Evolutionary conservation across 2,329 filamentous ascomycete species (phyloP), one percentile per base, ranked within the genome.

Genomic region (Endothia cerciana): DNA sequence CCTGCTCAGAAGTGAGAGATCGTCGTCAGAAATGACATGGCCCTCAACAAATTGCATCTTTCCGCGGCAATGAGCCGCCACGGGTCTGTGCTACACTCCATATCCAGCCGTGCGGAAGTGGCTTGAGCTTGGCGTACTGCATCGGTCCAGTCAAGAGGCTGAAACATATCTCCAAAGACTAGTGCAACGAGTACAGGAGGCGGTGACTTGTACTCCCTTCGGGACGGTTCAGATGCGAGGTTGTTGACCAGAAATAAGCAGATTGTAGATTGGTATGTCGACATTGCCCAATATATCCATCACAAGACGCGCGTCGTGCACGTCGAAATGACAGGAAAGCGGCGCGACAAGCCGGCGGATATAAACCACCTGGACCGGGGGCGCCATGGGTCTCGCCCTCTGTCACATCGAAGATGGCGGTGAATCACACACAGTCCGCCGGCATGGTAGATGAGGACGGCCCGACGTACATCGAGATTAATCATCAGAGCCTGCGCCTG

Each of bases 1-100:
- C 28, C 8, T 47, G 28, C 40, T 63, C 63, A 68, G 36, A 63
- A 65, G 56, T 63, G 66, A 66, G 66, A 66, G 66, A 68, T 68
- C 66, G 61, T 41, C 43, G 64, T 68, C 66, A 60, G 55, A 63
- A 63, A 63, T 66, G 63, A 68, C 40, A 43, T 19, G 25, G 17
- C 25, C 11, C 22, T 41, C 17, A 51, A 36, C 17, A 33, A 57
- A 25, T 22, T 60, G 36, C 36, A 33, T 47, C 43, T 25, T 57
- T 38, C 17, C 41, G 38, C 53, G 55, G 56, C 49, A 61, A 38
- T 33, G 60, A 65, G 49, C 51, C 60, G 60, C 56, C 43, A 56
- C 63, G 60, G 60, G 2, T 59, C 58, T 30, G 57, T 65, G 30
- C 45, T 15, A 63, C 66, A 49, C 66, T 15, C 60, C 60, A 22